Base-by-base conservation (phyloP, 305 asterid genomes). In the Fraxinus nigra region DNA sequence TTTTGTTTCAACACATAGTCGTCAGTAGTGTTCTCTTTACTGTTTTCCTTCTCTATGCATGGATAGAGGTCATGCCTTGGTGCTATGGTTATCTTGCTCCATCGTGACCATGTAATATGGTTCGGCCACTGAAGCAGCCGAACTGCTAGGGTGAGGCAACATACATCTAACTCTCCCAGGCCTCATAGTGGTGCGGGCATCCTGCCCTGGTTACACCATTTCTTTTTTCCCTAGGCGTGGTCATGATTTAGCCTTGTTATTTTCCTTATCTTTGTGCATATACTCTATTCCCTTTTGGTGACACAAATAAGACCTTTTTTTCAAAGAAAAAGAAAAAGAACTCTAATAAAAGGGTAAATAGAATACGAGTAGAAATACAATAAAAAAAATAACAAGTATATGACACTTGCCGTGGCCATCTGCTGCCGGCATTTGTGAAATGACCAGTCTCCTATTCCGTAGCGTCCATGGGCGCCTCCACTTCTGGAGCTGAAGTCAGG, bases 401-500 rank as follows among this genome's bases (percentile, higher is more conserved):
- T 30, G 77, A 80, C 78, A 87, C 94, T 86, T 92, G 88, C 98
- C 79, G 84, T 70, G 81, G 85, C 56, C 98, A 96, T 94, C 84
- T 91, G 95, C 85, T 94, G 95, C 80, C 99, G 94, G 82, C 99
- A 96, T 88, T 94, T 93, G 85, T 86, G 84, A 84, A 87, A 96
- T 78, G 92, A 76, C 98, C 99, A 96, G 84, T 96, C 99, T 89
- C 97, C 98, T 35, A 74, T 82, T 83, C 99, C 98, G 77, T 94
- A 96, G 87, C 98, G 89, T 76, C 97, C 98, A 90, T 96, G 99
- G 83, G 99, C 98, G 79, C 99, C 99, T 82, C 97, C 99, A 88
- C 87, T 91, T 91, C 97, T 89, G 63, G 90, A 85, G 89, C 98
- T 96, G 93, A 82, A 85, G 61, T 77, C 13, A 74, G 74, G 48